phyloP scores from a whole-genome alignment of 305 asterid genomes.

The Solanum hybrid region DNA sequence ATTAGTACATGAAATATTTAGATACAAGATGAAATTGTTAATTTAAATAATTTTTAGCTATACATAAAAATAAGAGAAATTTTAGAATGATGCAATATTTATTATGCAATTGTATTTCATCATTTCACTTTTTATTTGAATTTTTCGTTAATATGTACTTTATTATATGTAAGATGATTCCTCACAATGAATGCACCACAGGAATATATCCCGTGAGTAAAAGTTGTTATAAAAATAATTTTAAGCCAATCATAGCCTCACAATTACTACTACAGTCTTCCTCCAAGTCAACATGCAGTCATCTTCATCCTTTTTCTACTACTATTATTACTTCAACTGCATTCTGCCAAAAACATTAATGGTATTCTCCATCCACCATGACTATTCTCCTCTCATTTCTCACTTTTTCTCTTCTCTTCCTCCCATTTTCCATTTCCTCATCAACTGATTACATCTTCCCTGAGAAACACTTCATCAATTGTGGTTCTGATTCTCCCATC shows the following conservation, averaged over 20 bases:
- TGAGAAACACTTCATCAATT: constrained; percentile 42
- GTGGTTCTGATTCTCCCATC: constrained; percentile 28
- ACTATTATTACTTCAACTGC: background rate
- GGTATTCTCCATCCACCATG: constrained; percentile 4
- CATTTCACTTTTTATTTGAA: no score
- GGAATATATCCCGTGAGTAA: no score
- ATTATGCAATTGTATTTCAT: no score
- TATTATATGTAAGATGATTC: no score
- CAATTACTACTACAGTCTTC: background rate
- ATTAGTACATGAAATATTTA: no score
- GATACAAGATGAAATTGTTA: no score
- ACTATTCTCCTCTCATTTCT: background rate
- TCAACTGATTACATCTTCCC: constrained; percentile 17
- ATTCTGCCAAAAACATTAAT: background rate
- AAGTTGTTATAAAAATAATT: no score
- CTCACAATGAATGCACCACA: no score
- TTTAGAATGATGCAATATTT: no score
- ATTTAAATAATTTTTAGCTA: no score
- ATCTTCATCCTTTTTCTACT: background rate
- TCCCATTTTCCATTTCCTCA: background rate
- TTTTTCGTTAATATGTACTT: no score
- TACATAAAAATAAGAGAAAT: no score
- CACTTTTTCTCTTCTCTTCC: background rate
- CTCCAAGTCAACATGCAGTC: background rate
- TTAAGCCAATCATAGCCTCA: background rate